These are phyloP conservation scores for Lyophyllum semitale DNA, from an alignment of 768 basidiomycete genomes.

Conservation along the genomic window DNA sequence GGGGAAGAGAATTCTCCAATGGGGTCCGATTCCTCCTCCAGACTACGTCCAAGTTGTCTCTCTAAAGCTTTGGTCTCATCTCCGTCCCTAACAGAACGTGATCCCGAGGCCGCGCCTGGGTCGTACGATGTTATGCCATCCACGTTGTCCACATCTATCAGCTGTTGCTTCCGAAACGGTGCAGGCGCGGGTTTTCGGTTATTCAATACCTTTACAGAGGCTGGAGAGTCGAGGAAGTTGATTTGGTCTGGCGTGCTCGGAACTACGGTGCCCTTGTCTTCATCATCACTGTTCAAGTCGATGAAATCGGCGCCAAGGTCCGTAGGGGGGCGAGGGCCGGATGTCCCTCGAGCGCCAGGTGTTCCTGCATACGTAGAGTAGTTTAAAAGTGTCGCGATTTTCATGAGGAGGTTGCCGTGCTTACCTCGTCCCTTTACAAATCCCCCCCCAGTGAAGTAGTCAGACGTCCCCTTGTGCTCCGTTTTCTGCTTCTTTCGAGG, in stretches of 20 bases:
- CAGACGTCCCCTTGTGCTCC: neutral
- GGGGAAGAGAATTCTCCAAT: slow-evolving; percentile 10
- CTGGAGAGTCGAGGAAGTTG: neutral
- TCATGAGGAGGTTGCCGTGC: neutral
- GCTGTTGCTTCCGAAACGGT: neutral
- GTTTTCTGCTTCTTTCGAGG: slow-evolving; percentile 1
- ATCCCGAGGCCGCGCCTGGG: neutral
- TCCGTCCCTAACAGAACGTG: slow-evolving; percentile 13
- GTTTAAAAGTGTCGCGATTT: neutral
- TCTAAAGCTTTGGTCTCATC: slow-evolving; percentile 13
- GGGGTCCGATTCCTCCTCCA: slow-evolving; percentile 11
- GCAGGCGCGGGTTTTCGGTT: neutral
- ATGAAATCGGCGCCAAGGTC: neutral
- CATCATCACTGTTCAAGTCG: slow-evolving; percentile 3
- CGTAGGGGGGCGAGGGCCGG: too few relatives aligned
- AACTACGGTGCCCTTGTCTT: slow-evolving; percentile 5
- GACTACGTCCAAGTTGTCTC: neutral
- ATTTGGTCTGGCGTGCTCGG: slow-evolving; percentile 6
- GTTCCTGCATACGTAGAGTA: neutral
- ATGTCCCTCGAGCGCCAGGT: neutral
- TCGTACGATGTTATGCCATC: slow-evolving; percentile 1
- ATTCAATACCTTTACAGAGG: neutral
- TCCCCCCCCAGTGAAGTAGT: neutral
- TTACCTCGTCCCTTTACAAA: neutral
- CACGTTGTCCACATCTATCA: neutral